Evolutionary conservation across 164 flowering plant genomes (phyloP).

Genomic region (Saururus chinensis): DNA sequence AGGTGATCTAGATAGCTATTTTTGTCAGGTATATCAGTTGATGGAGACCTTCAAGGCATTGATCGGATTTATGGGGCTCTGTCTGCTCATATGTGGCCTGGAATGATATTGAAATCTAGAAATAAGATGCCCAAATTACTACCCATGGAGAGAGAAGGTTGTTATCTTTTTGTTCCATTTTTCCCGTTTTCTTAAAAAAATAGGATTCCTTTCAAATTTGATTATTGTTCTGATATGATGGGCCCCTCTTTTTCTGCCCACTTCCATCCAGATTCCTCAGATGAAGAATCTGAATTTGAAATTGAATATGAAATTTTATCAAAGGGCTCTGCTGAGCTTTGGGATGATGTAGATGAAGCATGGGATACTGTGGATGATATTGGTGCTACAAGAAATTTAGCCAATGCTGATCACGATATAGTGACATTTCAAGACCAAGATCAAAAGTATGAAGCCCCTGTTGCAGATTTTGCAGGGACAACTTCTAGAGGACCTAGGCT

Average conservation of each 20-base stretch:
- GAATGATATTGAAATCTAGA: slow-evolving; percentile 83
- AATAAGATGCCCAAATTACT: slow-evolving; percentile 39
- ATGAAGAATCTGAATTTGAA: slow-evolving; percentile 77
- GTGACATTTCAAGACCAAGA: slow-evolving; percentile 2
- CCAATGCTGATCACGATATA: not conserved
- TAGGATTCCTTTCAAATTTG: not conserved
- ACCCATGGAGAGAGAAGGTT: slow-evolving; percentile 46
- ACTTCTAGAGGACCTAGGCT: too few relatives aligned
- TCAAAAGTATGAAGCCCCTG: not conserved
- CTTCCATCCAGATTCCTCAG: slow-evolving; percentile 40
- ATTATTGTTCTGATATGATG: not conserved
- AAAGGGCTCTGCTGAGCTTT: slow-evolving; percentile 73
- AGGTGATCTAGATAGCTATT: slow-evolving; percentile 1
- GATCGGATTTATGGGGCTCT: slow-evolving; percentile 76
- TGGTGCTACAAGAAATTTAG: slow-evolving; percentile 5
- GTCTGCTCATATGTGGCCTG: slow-evolving; percentile 98
- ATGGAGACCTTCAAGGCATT: slow-evolving; percentile 92
- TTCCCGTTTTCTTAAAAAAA: not conserved
- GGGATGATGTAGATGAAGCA: slow-evolving; percentile 50
- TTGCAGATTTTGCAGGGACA: not conserved
- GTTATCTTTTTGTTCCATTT: not conserved
- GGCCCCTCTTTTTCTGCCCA: slow-evolving; percentile 7
- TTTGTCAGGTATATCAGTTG: slow-evolving; percentile 65
- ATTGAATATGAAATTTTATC: slow-evolving; percentile 74
- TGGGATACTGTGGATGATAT: slow-evolving; percentile 52